Evolutionary conservation across 306 rosid genomes (phyloP).

Genomic region (Malus sylvestris): DNA sequence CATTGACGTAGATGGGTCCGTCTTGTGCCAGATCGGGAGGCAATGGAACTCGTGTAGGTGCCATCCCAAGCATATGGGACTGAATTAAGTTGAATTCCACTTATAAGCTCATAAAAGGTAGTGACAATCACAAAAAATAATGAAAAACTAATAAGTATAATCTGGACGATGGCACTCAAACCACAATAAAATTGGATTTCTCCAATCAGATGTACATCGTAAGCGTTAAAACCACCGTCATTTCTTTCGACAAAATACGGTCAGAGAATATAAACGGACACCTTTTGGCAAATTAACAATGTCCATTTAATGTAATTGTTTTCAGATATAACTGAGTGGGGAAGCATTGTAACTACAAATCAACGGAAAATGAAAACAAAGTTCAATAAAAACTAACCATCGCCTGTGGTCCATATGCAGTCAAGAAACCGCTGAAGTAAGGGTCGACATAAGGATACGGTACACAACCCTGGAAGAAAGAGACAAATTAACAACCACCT

Average conservation of each 20-base stretch:
- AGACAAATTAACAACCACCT: constrained; percentile 10
- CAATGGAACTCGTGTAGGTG: constrained; percentile 61
- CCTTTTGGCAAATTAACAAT: background rate
- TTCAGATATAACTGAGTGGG: background rate
- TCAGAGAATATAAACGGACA: background rate
- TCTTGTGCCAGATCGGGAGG: constrained; percentile 71
- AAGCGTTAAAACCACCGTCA: background rate
- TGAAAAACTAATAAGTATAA: background rate
- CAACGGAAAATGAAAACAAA: background rate
- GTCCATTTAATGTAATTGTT: no score
- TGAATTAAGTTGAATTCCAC: constrained; percentile 22
- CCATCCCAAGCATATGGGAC: constrained; percentile 50
- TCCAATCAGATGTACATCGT: background rate
- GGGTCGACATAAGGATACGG: constrained; percentile 57
- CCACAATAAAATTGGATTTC: background rate
- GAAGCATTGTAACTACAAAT: background rate
- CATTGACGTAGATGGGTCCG: constrained; percentile 83
- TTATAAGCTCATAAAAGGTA: background rate
- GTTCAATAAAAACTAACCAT: constrained; percentile 42
- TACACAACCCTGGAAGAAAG: constrained; percentile 39
- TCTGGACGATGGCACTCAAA: background rate
- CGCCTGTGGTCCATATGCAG: constrained; percentile 50
- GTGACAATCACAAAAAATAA: background rate
- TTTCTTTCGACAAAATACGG: background rate
- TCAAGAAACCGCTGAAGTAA: constrained; percentile 33